Conservation (phyloP, 2,329 filamentous ascomycete genomes). For the Pseudocercospora fuligena region DNA sequence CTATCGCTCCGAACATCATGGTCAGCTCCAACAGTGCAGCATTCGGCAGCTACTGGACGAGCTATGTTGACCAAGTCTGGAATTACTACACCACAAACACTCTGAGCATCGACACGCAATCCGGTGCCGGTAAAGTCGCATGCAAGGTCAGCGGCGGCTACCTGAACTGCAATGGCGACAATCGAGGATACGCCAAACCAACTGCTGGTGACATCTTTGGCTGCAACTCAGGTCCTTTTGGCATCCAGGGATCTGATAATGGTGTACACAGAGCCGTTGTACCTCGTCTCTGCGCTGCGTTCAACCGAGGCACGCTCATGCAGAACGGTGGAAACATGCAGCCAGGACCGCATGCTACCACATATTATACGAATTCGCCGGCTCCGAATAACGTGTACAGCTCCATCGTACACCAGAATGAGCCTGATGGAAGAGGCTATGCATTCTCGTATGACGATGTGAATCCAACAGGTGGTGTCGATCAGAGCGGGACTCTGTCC, state of each 20-base stretch:
- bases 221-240: constrained; percentile 68
- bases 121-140: constrained; percentile 56
- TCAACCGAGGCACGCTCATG: constrained; percentile 74
- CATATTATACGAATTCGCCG: constrained; percentile 51
- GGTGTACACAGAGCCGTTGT: constrained; percentile 62
- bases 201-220: constrained; percentile 68
- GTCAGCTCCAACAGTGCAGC: constrained; percentile 50
- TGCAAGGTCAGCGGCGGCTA: constrained; percentile 53
- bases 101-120: constrained; percentile 69
- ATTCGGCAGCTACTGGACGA: constrained; percentile 57
- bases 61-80: constrained; percentile 59
- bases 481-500: constrained; percentile 57
- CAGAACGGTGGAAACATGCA: constrained; percentile 53
- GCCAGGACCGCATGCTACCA: constrained; percentile 44
- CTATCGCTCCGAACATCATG: constrained; percentile 48
- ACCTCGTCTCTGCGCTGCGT: constrained; percentile 75
- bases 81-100: constrained; percentile 50
- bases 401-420: constrained; percentile 63
- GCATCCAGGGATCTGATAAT: constrained; percentile 47
- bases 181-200: constrained; percentile 60
- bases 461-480: constrained; percentile 43
- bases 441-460: constrained; percentile 74
- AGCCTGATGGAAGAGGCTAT: constrained; percentile 66
- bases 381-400: constrained; percentile 58
- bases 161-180: constrained; percentile 48